Evolutionary conservation across 192 early-diverging fungal genomes (phyloP).

Genomic region (Backusella tarrabulga): DNA sequence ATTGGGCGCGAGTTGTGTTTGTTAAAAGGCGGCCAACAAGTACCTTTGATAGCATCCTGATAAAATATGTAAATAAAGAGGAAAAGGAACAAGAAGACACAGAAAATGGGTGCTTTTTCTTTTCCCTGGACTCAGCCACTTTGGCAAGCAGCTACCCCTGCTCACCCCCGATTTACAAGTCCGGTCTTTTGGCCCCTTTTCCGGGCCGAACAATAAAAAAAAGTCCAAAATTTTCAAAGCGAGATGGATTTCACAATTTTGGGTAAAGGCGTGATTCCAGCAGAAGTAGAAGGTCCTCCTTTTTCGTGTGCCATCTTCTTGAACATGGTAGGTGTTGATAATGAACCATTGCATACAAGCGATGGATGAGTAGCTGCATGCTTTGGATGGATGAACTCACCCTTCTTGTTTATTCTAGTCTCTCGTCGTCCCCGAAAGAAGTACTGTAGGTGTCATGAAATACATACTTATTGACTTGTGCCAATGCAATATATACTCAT

Average conservation of each 20-base stretch:
- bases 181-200: not conserved
- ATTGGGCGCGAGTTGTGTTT: not conserved
- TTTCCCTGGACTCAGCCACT: slow-evolving; percentile 5
- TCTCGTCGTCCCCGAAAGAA: slow-evolving; percentile 88
- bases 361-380: slow-evolving; percentile 7
- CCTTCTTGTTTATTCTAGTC: slow-evolving; percentile 49
- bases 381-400: not conserved
- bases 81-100: not conserved
- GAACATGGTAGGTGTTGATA: slow-evolving; percentile 15
- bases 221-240: slow-evolving; percentile 1
- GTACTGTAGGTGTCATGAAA: slow-evolving; percentile 42
- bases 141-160: slow-evolving; percentile 1
- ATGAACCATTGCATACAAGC: not conserved
- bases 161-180: not conserved
- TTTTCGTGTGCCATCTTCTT: slow-evolving; percentile 23
- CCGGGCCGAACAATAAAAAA: slow-evolving; percentile 3
- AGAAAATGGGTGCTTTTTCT: not conserved
- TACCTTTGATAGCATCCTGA: not conserved
- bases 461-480: not conserved
- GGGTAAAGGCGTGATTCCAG: not conserved
- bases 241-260: slow-evolving; percentile 3
- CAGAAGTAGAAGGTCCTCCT: slow-evolving; percentile 19
- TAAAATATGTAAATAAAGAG: not conserved
- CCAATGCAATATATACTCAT: not conserved
- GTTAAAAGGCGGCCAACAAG: slow-evolving; percentile 1